phyloP scores from a whole-genome alignment of 371 early-diverging fungal species.

The Vairimorpha ceranae region DNA sequence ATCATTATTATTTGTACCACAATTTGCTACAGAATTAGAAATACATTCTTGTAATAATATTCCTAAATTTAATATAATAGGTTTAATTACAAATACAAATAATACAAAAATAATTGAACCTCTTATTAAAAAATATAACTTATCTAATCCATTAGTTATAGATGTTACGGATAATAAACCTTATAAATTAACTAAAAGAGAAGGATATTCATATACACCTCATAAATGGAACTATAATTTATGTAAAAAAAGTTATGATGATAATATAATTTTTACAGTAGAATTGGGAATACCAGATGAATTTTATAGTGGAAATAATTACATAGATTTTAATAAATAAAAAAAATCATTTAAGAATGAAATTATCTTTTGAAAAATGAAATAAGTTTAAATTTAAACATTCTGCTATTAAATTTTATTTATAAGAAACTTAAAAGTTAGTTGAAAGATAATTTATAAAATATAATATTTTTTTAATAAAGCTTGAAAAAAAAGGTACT shows the following conservation, averaged over 20 bases:
- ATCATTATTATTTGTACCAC: background rate
- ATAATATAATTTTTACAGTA: constrained; percentile 13
- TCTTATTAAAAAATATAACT: background rate
- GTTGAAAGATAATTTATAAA: too few species aligned
- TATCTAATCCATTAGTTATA: constrained; percentile 7
- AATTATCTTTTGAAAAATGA: too few species aligned
- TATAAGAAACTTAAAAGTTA: too few species aligned
- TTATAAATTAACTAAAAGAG: background rate
- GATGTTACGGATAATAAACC: background rate
- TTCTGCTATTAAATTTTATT: too few species aligned
- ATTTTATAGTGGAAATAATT: constrained; percentile 32
- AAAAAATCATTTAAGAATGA: background rate
- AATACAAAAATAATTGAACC: background rate
- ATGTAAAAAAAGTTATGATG: background rate
- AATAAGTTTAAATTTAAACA: too few species aligned
- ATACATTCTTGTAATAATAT: background rate
- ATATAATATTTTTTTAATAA: too few species aligned
- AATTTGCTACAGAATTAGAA: background rate
- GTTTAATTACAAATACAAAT: constrained; percentile 2
- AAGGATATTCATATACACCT: constrained; percentile 2
- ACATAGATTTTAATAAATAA: background rate
- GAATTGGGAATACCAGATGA: constrained; percentile 11
- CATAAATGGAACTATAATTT: constrained; percentile 44
- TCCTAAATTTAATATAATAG: background rate
- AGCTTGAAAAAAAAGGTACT: too few species aligned